Base-by-base conservation (phyloP, 108 stramenopile species). In the Skeletonema costatum region DNA sequence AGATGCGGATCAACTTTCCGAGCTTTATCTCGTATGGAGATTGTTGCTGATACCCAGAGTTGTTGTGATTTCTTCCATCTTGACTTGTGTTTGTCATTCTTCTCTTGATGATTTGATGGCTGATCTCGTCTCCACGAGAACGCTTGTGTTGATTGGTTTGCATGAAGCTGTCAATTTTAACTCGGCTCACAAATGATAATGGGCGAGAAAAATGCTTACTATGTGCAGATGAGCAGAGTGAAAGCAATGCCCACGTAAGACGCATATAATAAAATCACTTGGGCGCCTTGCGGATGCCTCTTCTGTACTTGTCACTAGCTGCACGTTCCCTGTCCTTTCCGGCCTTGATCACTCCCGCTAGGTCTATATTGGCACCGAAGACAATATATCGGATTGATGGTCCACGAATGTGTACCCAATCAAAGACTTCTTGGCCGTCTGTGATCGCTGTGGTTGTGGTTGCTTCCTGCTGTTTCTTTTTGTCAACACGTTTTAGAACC, bases 341-440 rank as follows among this genome's bases (percentile, higher is more conserved):
- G 8, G 66, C 70, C 38, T 68, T 76, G 25, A 94, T 73, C 19
- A 75, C 39, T 0, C 60, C 60, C 4, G 77, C 36, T 10, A 94
- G 50, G 71, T 92, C 81, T n/a, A 81, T 75, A 56, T 90, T 77
- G 31, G 81, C 76, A n/a, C 91, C 90, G 82, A 92, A 92, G 50
- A 90, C 90, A 70, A 94, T 86, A 77, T 85, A 92, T 63, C 93
- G 89, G 56, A 94, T 87, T 3, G 63, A 82, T 4, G 90, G 70
- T 7, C 93, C 93, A 12, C 91, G 90, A 60, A 94, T 83, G 65
- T 89, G 86, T 9, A 85, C 58, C 35, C 33, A 66, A 13, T 77
- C 62, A 60, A 83, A 80, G 21, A 71, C 59, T 33, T 53, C 59
- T 33, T 2, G 51, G 48, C 17, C 32, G 25, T 48, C 31, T 14